These are phyloP conservation scores for Colletotrichum viniferum DNA, from an alignment of 2,329 filamentous ascomycete species.

Conservation along the genomic window DNA sequence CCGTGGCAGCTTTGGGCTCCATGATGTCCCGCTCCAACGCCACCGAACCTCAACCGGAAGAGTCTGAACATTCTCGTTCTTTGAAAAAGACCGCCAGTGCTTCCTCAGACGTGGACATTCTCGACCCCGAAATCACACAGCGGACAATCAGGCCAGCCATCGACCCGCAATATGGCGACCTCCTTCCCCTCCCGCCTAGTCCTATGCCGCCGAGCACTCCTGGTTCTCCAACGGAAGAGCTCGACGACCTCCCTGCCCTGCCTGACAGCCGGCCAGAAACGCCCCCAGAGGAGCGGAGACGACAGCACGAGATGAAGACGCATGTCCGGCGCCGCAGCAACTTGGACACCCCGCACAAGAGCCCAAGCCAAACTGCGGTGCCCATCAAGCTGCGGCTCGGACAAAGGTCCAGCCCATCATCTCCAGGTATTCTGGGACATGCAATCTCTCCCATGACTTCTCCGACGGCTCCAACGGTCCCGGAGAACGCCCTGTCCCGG, in stretches of 20 bases:
- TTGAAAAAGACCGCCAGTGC: slow-evolving; percentile 2
- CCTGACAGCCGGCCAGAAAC: slow-evolving; percentile 66
- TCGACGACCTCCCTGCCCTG: slow-evolving; percentile 53
- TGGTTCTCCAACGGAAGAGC: slow-evolving; percentile 46
- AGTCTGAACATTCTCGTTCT: slow-evolving; percentile 18
- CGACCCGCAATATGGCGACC: slow-evolving; percentile 68
- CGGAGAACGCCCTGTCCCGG: slow-evolving; percentile 38
- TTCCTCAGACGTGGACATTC: slow-evolving; percentile 36
- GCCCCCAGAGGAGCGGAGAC: slow-evolving; percentile 51
- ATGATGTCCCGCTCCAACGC: slow-evolving; percentile 48
- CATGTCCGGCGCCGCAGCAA: slow-evolving; percentile 55
- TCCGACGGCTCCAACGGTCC: slow-evolving; percentile 31
- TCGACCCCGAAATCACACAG: slow-evolving; percentile 63
- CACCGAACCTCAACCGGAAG: slow-evolving; percentile 47
- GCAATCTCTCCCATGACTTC: slow-evolving; percentile 43
- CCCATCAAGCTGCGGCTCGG: slow-evolving; percentile 61
- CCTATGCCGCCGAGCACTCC: slow-evolving; percentile 66
- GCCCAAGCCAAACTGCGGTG: slow-evolving; percentile 62
- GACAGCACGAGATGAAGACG: slow-evolving; percentile 41
- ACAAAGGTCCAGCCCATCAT: slow-evolving; percentile 48
- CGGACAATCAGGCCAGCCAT: slow-evolving; percentile 68
- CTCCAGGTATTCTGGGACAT: slow-evolving; percentile 40
- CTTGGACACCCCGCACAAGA: slow-evolving; percentile 52
- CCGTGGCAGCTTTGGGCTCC: slow-evolving; percentile 45
- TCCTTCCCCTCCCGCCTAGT: slow-evolving; percentile 68